Conservation (phyloP, 305 asterid species). For the Fraxinus platypoda region DNA sequence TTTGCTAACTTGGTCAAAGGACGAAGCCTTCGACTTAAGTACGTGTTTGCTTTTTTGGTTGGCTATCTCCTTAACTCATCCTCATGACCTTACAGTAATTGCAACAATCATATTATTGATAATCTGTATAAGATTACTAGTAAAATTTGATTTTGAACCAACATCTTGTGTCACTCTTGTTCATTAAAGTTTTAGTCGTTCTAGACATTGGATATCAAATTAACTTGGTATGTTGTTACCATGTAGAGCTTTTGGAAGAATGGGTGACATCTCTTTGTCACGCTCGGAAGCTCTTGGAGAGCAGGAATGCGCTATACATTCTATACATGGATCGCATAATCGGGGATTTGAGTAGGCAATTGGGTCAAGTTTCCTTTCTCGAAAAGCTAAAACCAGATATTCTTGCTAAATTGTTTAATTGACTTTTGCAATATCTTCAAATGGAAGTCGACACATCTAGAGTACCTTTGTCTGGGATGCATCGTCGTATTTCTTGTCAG, state of each 20-base stretch:
- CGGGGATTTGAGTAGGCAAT: constrained; percentile 66
- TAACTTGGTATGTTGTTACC: constrained; percentile 1
- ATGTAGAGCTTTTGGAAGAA: constrained; percentile 72
- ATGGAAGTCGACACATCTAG: constrained; percentile 13
- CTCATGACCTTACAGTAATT: not conserved
- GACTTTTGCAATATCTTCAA: constrained; percentile 20
- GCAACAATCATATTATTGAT: constrained; percentile 1
- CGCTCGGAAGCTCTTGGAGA: constrained; percentile 70
- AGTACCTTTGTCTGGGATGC: not conserved
- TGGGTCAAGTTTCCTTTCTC: constrained; percentile 56
- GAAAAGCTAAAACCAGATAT: constrained; percentile 57
- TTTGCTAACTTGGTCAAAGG: constrained; percentile 65
- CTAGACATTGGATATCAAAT: not conserved
- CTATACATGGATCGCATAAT: constrained; percentile 83
- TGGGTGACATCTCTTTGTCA: constrained; percentile 74
- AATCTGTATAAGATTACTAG: not conserved
- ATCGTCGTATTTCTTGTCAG: not conserved
- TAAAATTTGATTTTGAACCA: not conserved
- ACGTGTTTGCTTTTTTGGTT: constrained; percentile 9
- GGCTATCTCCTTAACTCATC: constrained; percentile 14
- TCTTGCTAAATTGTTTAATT: constrained; percentile 54
- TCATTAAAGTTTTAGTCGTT: not conserved
- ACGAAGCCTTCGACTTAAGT: constrained; percentile 63
- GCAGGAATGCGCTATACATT: constrained; percentile 67
- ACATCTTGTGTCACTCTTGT: not conserved